These are phyloP conservation scores for Rhodamnia rubescens DNA, from an alignment of 345 rosid genomes.

Conservation along the genomic window DNA sequence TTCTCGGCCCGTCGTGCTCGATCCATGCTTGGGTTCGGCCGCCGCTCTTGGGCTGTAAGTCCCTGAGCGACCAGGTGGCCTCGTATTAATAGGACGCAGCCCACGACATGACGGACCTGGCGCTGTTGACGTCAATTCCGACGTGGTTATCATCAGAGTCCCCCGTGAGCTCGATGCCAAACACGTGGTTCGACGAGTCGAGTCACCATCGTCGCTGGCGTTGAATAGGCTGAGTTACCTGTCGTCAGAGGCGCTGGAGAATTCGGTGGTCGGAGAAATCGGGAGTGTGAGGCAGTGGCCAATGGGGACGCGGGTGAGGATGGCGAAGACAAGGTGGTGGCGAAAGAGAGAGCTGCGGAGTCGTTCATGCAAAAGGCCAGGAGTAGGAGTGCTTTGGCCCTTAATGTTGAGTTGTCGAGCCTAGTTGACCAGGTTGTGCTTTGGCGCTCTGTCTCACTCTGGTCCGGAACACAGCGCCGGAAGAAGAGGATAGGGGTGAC, in stretches of 20 bases:
- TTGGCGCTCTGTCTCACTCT: background rate
- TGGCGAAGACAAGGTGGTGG: background rate
- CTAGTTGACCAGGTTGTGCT: background rate
- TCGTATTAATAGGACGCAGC: background rate
- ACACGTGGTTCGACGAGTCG: background rate
- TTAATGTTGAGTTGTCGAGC: background rate
- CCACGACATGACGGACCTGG: background rate
- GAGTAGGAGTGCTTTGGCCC: background rate
- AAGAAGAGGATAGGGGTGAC: too few relatives aligned
- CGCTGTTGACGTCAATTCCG: background rate
- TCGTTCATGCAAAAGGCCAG: background rate
- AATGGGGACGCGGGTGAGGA: background rate
- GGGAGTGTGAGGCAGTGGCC: background rate
- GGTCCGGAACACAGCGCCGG: background rate
- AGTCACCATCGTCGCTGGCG: background rate
- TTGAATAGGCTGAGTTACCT: background rate
- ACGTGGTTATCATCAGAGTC: background rate
- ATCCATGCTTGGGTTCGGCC: background rate
- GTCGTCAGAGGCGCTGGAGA: too few relatives aligned
- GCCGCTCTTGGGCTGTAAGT: background rate
- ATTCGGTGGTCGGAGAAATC: background rate
- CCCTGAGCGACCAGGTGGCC: background rate
- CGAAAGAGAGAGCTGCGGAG: background rate
- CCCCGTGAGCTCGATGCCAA: background rate
- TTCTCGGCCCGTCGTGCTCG: background rate